phyloP scores from a whole-genome alignment of 2,329 filamentous ascomycete genomes.

The Trichoderma lentiforme region DNA sequence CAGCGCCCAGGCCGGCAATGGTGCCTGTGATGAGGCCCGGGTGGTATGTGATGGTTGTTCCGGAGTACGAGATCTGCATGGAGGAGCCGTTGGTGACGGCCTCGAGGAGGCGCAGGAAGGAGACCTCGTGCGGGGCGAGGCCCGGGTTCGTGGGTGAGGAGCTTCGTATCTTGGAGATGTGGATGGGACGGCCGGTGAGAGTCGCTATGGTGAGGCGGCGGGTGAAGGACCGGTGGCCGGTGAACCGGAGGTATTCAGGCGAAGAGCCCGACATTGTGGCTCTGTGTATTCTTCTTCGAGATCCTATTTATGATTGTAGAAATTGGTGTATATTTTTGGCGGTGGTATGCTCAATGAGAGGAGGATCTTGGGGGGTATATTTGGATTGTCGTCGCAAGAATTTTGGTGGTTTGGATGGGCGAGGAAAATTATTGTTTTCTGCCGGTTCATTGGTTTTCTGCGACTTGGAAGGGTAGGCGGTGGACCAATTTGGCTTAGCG shows the following conservation, averaged over 20 bases:
- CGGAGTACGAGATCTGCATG: slow-evolving; percentile 94
- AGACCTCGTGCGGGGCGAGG: slow-evolving; percentile 88
- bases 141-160: slow-evolving; percentile 83
- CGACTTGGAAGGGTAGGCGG: slow-evolving; percentile 14
- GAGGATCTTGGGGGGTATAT: not conserved
- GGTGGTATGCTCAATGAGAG: not conserved
- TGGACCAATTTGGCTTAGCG: not conserved
- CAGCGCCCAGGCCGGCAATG: slow-evolving; percentile 69
- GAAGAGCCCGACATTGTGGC: slow-evolving; percentile 37
- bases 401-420: slow-evolving; percentile 13
- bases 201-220: slow-evolving; percentile 86
- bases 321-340: not conserved
- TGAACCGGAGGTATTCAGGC: slow-evolving; percentile 68
- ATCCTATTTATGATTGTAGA: not conserved
- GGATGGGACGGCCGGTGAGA: slow-evolving; percentile 81
- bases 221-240: slow-evolving; percentile 76
- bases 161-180: slow-evolving; percentile 91
- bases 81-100: slow-evolving; percentile 90
- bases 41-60: slow-evolving; percentile 87
- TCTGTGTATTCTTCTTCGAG: not conserved
- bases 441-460: slow-evolving; percentile 8
- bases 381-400: not conserved
- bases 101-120: slow-evolving; percentile 91
- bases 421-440: slow-evolving; percentile 19
- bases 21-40: slow-evolving; percentile 90